Evolutionary conservation across 2,329 filamentous ascomycete species (phyloP), one percentile per base, ranked within the genome.

Genomic region (Trichophyton verrucosum): DNA sequence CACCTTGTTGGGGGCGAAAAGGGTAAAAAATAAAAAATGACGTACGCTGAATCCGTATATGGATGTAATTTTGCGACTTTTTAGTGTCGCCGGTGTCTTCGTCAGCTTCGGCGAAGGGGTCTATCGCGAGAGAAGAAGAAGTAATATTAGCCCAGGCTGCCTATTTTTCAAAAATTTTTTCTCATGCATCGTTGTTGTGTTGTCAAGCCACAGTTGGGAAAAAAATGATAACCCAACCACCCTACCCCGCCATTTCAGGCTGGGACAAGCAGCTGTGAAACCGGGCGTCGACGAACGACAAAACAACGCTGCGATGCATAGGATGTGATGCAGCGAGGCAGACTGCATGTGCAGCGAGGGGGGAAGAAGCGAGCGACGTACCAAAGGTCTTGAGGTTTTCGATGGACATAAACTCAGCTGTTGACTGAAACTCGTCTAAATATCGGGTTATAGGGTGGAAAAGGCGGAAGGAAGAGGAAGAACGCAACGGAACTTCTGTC

Each of bases 61-160:
- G 94, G 78, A 97, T 96, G 78, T 96, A 96, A 80, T 95, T 95
- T 81, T 95, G 89, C 76, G 88, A 86, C 83, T 94, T 88, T 81
- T 94, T 94, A 76, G 86, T 87, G 81, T 95, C 89, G 83, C 91
- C 91, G 17, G 30, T 91, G 79, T 95, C 91, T 87, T 96, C 92
- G 89, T 96, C 94, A 86, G 91, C 94, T 89, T 97, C 94, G 87
- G 94, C 94, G 90, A 99, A 99, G 88, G 94, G 94, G 87, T 99
- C 94, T 96, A 74, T 63, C 63, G 65, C 15, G 33, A 17, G 22
- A 30, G n/a, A 38, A 38, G n/a, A 38, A 38, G 11, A 38, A 38
- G 11, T 11, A 22, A 47, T 17, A 47, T 53, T 30, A 53, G 49
- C n/a, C 47, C 17, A 67, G 51, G 33, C 13, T 47, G 55, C 57